Evolutionary conservation across 805 yeast genomes (phyloP), one percentile per base, ranked within the genome.

Genomic region (Starmerella vitae): DNA sequence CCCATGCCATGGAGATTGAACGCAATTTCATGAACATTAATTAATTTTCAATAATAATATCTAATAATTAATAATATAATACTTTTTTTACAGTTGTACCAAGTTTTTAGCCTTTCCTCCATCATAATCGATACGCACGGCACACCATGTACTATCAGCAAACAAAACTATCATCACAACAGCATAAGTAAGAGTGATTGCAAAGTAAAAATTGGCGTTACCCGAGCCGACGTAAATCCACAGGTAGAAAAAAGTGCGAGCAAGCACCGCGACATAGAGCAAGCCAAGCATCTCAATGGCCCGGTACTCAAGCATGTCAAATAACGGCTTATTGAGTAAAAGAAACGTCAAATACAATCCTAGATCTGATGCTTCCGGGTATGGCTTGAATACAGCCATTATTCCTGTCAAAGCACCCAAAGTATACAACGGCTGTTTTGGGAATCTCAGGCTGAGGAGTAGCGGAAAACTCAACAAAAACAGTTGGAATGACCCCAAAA

Each of bases 201-300:
- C 95, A 63, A 88, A 91, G 63, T 85, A 91, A 64, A 91, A 91
- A 60, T 91, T 91, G 37, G 95, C 77, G 61, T 91, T 91, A 20
- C 98, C 99, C 24, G 91, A 83, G 12, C 95, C 95, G 42, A 83
- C 66, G 42, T 78, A 79, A 49, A 88, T 82, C 99, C 99, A 91
- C 43, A 91, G 70, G 58, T 84, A 84, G 62, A 85, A 85, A 57
- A 88, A 91, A 8, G 83, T 75, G 2, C 97, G 96, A 4, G 91
- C 74, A 34, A 91, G 66, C 2, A 81, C 64, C 13, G 43, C 24
- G 18, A 78, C 66, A 44, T 71, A 75, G 6, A 71, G 46, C 34
- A 80, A 62, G 7, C 74, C 65, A 30, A 81, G 57, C 2, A 67
- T 65, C 26, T 73, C 67, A 19, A 75, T 59, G 34, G 70, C 49